These are phyloP conservation scores for Leishmania mexicana DNA, from an alignment of 208 protist genomes.

Conservation along the genomic window DNA sequence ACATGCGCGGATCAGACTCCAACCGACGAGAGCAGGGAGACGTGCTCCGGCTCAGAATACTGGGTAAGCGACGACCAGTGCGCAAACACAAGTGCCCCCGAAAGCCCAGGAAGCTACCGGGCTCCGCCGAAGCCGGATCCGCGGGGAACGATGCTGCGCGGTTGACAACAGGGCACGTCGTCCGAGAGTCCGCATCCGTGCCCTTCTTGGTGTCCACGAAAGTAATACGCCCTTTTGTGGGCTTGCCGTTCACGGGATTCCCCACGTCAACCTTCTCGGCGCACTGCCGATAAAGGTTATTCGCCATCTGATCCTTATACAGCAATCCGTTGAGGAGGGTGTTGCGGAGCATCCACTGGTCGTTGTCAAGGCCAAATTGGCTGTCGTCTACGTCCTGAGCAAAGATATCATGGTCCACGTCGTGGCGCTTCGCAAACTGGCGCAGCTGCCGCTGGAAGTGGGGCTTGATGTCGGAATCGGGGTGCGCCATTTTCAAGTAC, in stretches of 20 bases:
- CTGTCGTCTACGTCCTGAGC: slow-evolving; percentile 78
- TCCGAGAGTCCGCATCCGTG: slow-evolving; percentile 45
- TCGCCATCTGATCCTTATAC: slow-evolving; percentile 68
- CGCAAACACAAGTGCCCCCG: slow-evolving; percentile 57
- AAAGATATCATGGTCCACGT: slow-evolving; percentile 85
- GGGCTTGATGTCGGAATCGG: slow-evolving; percentile 89
- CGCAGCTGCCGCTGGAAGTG: slow-evolving; percentile 91
- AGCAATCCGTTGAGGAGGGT: slow-evolving; percentile 86
- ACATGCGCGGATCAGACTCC: slow-evolving; percentile 64
- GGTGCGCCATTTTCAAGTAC: slow-evolving; percentile 90
- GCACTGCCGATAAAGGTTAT: slow-evolving; percentile 71
- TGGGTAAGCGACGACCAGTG: slow-evolving; percentile 46
- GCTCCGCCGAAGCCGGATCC: slow-evolving; percentile 33
- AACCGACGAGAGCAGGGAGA: slow-evolving; percentile 56
- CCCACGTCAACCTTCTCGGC: slow-evolving; percentile 67
- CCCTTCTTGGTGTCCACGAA: slow-evolving; percentile 84
- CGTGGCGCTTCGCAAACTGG: slow-evolving; percentile 82
- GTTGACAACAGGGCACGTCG: slow-evolving; percentile 57
- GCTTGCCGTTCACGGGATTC: slow-evolving; percentile 28
- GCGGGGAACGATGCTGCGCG: slow-evolving; percentile 38
- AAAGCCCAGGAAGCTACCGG: slow-evolving; percentile 46
- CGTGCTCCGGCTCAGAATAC: slow-evolving; percentile 77
- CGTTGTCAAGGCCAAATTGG: slow-evolving; percentile 87
- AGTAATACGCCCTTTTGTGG: slow-evolving; percentile 43
- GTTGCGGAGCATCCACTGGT: slow-evolving; percentile 93